Percentiles rank a stretch among this genome's conserved stretches.
phyloP scores from a whole-genome alignment of 148 eudicot genomes.

The Fagopyrum esculentum region DNA sequence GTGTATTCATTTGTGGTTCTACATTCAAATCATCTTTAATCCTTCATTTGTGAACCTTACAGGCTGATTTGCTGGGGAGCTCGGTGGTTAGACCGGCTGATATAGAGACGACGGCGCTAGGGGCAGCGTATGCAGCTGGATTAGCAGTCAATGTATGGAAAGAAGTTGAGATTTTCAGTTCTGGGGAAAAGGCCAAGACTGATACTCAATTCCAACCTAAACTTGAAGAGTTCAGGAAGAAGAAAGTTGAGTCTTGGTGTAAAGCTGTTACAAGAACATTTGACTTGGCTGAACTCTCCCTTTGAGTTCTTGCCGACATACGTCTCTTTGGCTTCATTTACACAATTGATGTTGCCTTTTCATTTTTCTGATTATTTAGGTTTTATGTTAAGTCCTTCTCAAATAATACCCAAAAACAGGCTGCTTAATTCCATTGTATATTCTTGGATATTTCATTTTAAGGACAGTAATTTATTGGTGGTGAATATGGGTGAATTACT shows the following conservation, averaged over 20 bases:
- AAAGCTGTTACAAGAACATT: conserved; percentile 77
- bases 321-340: not conserved
- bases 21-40: not conserved
- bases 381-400: not conserved
- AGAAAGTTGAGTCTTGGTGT: conserved; percentile 91
- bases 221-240: conserved; percentile 51
- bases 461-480: not conserved
- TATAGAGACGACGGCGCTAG: conserved; percentile 92
- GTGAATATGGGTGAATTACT: not conserved
- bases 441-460: not conserved
- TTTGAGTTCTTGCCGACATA: conserved; percentile 22
- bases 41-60: conserved; percentile 16
- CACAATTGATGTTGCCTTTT: not conserved
- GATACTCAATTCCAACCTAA: conserved; percentile 47
- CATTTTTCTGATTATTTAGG: not conserved
- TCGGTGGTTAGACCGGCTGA: conserved; percentile 88
- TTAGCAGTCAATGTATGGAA: conserved; percentile 91
- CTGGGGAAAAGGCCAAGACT: conserved; percentile 55
- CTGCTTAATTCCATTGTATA: not conserved
- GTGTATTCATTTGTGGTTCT: not conserved
- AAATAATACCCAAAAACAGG: not conserved
- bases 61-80: conserved; percentile 85
- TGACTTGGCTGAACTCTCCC: conserved; percentile 88
- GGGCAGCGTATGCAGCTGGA: conserved; percentile 98
- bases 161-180: conserved; percentile 57